Evolutionary conservation across 2,329 filamentous ascomycete species (phyloP), one percentile per base, ranked within the genome.

Genomic region (Sodiomyces alkalinus): DNA sequence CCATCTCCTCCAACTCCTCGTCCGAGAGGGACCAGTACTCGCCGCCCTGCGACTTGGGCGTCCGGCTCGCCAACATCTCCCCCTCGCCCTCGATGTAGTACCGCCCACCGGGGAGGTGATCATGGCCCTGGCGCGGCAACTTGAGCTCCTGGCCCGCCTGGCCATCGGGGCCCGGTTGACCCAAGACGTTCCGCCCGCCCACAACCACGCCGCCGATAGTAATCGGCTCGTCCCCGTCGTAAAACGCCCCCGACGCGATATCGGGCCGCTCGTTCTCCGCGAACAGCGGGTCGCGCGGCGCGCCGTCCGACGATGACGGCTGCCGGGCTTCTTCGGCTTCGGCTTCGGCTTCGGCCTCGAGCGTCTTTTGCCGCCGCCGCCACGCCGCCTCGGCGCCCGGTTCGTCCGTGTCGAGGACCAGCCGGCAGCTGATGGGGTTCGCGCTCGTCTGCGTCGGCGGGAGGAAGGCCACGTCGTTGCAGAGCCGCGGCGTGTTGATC

Each of bases 401-500:
- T 8, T 71, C 55, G 19, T 72, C 64, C 3, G 56, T 48, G 14
- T 49, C 44, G 11, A 86, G 57, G 28, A 94, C 74, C 31, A 76
- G 71, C 16, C 70, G 68, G 48, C 86, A 94, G 36, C 64, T 69
- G 35, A 94, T 85, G 7, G 69, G 56, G 46, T 92, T 79, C 5
- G 82, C 75, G 33, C 71, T 69, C 30, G 79, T 78, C 36, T 82
- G 76, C 41, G 79, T 73, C 0, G 83, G 81, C 0, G 86, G 85
- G 30, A 79, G 60, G 49, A 94, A 94, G 7, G 83, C 83, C 7
- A 82, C 71, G 40, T 94, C 86, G 45, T 78, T 72, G 56, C 86
- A 94, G 9, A 94, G 69, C 1, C 83, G 74, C 0, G 85, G 82
- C 0, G 86, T 93, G 47, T 92, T 80, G 37, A 94, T 71, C 18